A percentile compares a stretch with the other conserved stretches of the same genome.
These are phyloP conservation scores for Phlyctochytrium planicorne DNA, from an alignment of 192 early-diverging fungal genomes.

Conservation along the genomic window DNA sequence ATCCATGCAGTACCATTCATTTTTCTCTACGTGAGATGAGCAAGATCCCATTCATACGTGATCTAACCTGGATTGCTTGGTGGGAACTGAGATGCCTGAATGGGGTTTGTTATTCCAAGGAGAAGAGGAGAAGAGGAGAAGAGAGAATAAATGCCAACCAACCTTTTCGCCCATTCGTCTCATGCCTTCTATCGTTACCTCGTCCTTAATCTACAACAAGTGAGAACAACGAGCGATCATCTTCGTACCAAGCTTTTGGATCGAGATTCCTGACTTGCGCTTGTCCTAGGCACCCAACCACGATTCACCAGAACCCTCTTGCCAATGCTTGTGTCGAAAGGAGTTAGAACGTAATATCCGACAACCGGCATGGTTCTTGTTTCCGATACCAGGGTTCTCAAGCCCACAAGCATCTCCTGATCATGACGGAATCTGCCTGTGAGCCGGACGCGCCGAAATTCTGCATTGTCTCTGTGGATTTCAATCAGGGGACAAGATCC, in stretches of 20 bases:
- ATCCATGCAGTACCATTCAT: slow-evolving; percentile 84
- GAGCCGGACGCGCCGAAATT: slow-evolving; percentile 74
- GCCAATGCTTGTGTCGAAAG: slow-evolving; percentile 33
- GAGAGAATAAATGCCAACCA: no score
- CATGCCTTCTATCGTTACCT: slow-evolving; percentile 66
- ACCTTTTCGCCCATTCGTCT: slow-evolving; percentile 61
- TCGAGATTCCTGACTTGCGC: no score
- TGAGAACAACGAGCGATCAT: no score
- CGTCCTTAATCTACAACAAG: slow-evolving; percentile 46
- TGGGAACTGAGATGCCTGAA: slow-evolving; percentile 26
- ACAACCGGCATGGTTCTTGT: slow-evolving; percentile 18
- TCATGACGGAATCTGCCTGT: slow-evolving; percentile 69
- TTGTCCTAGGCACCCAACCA: slow-evolving; percentile 76
- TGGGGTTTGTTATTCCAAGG: slow-evolving; percentile 14
- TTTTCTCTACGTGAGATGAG: slow-evolving; percentile 48
- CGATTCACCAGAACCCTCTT: slow-evolving; percentile 78
- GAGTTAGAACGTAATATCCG: slow-evolving; percentile 39
- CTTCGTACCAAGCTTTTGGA: no score
- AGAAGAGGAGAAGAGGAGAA: no score
- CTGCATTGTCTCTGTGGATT: slow-evolving; percentile 38
- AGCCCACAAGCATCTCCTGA: slow-evolving; percentile 82
- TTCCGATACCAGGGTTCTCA: slow-evolving; percentile 38
- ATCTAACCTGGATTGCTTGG: slow-evolving; percentile 54
- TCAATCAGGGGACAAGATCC: slow-evolving; percentile 29
- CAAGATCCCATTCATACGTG: slow-evolving; percentile 44